phyloP scores from a whole-genome alignment of 1,284 basidiomycete species.

The Trametes polyzona region DNA sequence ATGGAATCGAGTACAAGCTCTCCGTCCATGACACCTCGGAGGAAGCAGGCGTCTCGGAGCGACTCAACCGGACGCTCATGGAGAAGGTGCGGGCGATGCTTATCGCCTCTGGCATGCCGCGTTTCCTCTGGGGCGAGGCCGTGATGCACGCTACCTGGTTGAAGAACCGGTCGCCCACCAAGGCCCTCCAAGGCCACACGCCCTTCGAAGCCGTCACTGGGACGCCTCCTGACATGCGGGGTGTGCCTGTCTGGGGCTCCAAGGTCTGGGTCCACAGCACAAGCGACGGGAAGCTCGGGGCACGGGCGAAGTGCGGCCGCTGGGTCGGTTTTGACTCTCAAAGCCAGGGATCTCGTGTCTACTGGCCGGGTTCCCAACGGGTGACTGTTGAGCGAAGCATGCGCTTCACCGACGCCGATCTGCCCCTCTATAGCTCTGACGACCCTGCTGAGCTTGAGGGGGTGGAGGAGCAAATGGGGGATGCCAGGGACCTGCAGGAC shows the following conservation, averaged over 20 bases:
- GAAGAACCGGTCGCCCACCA: constrained; percentile 34
- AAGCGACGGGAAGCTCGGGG: constrained; percentile 2
- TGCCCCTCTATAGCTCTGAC: too few species aligned
- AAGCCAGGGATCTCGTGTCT: constrained; percentile 20
- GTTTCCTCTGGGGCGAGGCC: constrained; percentile 17
- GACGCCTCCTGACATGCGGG: constrained; percentile 33
- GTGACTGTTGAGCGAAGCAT: too few species aligned
- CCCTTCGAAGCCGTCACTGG: constrained; percentile 33
- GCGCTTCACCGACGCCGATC: too few species aligned
- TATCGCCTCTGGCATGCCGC: constrained; percentile 24
- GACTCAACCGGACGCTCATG: constrained; percentile 35
- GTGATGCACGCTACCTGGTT: constrained; percentile 30
- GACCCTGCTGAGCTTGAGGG: too few species aligned
- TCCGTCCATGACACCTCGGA: constrained; percentile 40
- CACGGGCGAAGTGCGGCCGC: constrained; percentile 23
- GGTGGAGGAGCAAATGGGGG: too few species aligned
- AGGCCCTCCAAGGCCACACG: constrained; percentile 33
- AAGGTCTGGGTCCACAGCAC: constrained; percentile 8
- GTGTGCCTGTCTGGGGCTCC: constrained; percentile 14
- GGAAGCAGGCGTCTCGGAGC: constrained; percentile 41
- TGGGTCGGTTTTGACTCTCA: constrained; percentile 16
- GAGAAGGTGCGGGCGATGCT: constrained; percentile 8
- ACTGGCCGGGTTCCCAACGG: too few species aligned
- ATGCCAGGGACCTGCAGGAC: too few species aligned
- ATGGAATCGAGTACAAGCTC: background rate